A percentile compares a stretch with the other conserved stretches of the same genome.
phyloP scores from a whole-genome alignment of 495 filamentous ascomycete genomes.

The Talaromyces ruber region DNA sequence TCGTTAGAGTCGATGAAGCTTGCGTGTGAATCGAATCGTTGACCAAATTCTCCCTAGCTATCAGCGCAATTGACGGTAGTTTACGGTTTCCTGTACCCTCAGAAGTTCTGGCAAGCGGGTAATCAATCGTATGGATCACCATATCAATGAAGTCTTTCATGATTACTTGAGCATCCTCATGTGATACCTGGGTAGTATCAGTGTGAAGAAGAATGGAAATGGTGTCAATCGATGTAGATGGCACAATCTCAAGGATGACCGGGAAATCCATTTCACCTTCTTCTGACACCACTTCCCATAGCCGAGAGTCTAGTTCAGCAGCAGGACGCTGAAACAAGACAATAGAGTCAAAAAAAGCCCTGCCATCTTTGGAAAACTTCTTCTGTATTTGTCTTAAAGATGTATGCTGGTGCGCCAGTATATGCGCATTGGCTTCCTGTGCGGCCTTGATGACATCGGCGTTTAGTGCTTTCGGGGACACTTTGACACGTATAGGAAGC shows the following conservation, averaged over 20 bases:
- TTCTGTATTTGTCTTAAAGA: constrained; percentile 56
- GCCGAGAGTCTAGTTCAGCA: constrained; percentile 36
- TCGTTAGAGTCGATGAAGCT: constrained; percentile 4
- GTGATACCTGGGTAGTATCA: constrained; percentile 28
- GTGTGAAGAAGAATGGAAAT: constrained; percentile 18
- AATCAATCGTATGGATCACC: constrained; percentile 31
- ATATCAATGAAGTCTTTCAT: constrained; percentile 37
- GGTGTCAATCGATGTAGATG: constrained; percentile 34
- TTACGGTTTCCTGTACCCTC: constrained; percentile 8
- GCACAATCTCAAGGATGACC: constrained; percentile 59
- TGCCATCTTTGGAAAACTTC: constrained; percentile 16
- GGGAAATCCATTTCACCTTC: constrained; percentile 70
- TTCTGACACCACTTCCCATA: constrained; percentile 63
- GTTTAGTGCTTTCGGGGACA: constrained; percentile 33
- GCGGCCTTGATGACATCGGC: constrained; percentile 42
- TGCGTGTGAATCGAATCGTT: background rate
- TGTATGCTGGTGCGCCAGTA: constrained; percentile 58
- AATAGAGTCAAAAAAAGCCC: constrained; percentile 64
- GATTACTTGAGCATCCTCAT: constrained; percentile 29
- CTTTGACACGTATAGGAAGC: constrained; percentile 54
- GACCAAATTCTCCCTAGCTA: constrained; percentile 2
- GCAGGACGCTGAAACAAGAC: constrained; percentile 59
- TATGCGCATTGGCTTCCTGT: constrained; percentile 46
- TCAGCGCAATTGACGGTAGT: background rate
- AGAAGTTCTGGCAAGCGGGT: constrained; percentile 22